Evolutionary conservation across 1,139 yeast species (phyloP), one percentile per base, ranked within the genome.

Genomic region (Magnusiomyces suaveolens): DNA sequence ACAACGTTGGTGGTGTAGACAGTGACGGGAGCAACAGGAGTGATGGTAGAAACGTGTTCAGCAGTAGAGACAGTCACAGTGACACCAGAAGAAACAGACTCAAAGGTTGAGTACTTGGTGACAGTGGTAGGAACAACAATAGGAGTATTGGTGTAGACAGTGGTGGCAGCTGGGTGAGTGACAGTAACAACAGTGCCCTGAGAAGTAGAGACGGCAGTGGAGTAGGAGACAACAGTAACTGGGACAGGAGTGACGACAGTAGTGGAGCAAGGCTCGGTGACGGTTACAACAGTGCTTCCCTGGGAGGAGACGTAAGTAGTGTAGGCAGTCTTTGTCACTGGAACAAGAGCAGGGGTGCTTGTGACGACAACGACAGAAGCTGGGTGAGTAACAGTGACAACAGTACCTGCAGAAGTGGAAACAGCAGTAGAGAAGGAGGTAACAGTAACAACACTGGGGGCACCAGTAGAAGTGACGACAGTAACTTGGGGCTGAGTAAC

Each of bases 401-500:
- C 25, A 25, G 41, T 20, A 26, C 29, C 23, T 2, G 43, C 18
- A 4, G 24, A 2, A 3, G 43, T 18, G 16, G 41, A 16, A 16
- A 14, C n/a, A 23, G 3, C n/a, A 14, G 43, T 38, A 38, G 18
- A 4, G 20, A 23, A 46, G 3, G n/a, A 38, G n/a, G 43, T 43
- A 20, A 53, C 53, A 21, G 43, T 38, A 18, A 38, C 43, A 14
- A n/a, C 20, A 32, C 12, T 14, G 14, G 14, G 12, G 14, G 36
- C 12, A 32, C 12, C 14, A 14, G 36, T 8, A 10, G 20, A 14
- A 38, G 20, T 4, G 20, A 38, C 43, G n/a, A 38, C 43, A n/a
- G 43, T 38, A 16, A 18, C 4, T 41, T 54, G 51, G 23, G 57
- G 57, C 48, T 52, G 55, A 48, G 57, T 55, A 47, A 55, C 57